These are phyloP conservation scores for Kodamaea lidongshanica DNA, from an alignment of 805 yeast species.

Conservation along the genomic window DNA sequence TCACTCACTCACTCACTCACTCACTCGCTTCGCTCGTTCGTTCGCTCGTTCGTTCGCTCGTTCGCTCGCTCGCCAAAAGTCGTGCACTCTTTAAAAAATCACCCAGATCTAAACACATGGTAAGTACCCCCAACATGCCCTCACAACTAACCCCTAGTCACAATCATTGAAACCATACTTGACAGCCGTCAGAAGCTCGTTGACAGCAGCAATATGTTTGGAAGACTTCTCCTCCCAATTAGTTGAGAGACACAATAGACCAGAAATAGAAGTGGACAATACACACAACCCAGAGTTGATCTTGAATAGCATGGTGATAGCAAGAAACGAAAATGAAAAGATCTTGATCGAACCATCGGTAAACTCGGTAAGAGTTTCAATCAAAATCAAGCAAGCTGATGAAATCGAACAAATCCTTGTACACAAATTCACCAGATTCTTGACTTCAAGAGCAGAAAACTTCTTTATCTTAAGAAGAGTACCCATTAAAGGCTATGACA, in stretches of 20 bases:
- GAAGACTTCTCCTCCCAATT: conserved; percentile 93
- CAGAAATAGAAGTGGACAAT: conserved; percentile 86
- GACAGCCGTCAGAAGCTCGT: conserved; percentile 85
- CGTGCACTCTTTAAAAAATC: conserved; percentile 1
- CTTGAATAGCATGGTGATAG: conserved; percentile 80
- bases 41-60: no score
- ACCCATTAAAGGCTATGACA: conserved; percentile 87
- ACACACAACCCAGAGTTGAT: conserved; percentile 69
- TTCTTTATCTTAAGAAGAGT: conserved; percentile 86
- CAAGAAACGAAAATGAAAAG: conserved; percentile 89
- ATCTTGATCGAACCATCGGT: conserved; percentile 91
- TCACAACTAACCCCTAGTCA: no score
- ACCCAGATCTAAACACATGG: no score
- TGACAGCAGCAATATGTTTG: conserved; percentile 88
- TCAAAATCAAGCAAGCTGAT: conserved; percentile 94
- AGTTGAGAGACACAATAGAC: conserved; percentile 95
- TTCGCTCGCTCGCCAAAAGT: no score
- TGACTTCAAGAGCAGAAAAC: conserved; percentile 93
- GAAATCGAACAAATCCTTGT: conserved; percentile 93
- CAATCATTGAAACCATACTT: conserved; percentile 95
- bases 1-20: no score
- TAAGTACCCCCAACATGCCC: neutral
- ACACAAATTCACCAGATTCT: conserved; percentile 87
- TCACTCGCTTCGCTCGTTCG: no score
- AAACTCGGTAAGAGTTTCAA: conserved; percentile 84